Evolutionary conservation across 1,139 yeast genomes (phyloP), one percentile per base, ranked within the genome.

Genomic region (Eremothecium coryli): DNA sequence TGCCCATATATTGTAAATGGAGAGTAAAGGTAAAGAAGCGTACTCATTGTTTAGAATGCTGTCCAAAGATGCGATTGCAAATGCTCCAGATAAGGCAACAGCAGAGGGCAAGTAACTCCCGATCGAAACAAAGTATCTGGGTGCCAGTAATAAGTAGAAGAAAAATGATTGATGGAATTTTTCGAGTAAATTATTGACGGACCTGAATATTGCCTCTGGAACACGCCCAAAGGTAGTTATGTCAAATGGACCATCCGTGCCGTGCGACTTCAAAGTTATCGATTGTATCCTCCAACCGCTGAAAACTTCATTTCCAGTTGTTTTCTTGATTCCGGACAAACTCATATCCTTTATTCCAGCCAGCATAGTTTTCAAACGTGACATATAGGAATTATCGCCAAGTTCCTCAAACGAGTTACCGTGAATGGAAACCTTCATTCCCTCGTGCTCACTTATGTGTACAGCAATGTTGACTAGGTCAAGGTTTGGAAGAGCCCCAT

Each of bases 241-340:
- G 60, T 90, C 97, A 30, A 43, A 49, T 3, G 71, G 69, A 1
- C 82, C 82, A 4, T 54, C 51, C 1, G 63, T 64, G 1, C 79
- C 81, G 20, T 60, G 60, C 0, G 94, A 96, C 37, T 71, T 71
- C 26, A 93, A 57, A 1, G 97, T 84, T 23, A 90, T 61, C 0
- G 97, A 81, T 58, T 90, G 97, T 38, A 93, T 82, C 56, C 93
- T 82, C 95, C 95, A 90, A 2, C 97, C 97, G 33, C 93, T 80
- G 55, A 90, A 90, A 9, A 88, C 85, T 54, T 88, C 96, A 46
- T 86, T 77, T 3, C 96, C 95, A 33, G 74, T 68, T 1, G 69
- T 56, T 10, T 66, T 63, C 11, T 68, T 69, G n/a, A 51, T 38
- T 1, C 97, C 97, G 0, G 95, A 71, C 8, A 77, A 54, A 2